Evolutionary conservation across 169 alveolate genomes (phyloP), one percentile per base, ranked within the genome.

Genomic region (Plasmodium gaboni): DNA sequence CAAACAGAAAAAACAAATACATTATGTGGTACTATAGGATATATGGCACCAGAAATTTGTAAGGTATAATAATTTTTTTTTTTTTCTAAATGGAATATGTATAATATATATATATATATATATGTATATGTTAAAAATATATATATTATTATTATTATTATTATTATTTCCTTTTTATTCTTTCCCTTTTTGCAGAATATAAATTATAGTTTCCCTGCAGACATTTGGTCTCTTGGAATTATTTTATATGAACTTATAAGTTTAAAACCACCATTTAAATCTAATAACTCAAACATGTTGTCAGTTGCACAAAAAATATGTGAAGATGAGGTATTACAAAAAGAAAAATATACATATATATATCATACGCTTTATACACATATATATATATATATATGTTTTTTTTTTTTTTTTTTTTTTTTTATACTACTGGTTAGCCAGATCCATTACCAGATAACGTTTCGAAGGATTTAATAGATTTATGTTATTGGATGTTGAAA

Each of bases 11-110:
- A 74, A 69, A 53, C 89, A 60, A 53, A 19, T 59, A 88, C 93
- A n/a, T 13, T 88, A 50, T 88, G 93, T 51, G 93, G 93, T 10
- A 88, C 93, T 19, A 64, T 88, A n/a, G 87, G 93, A 55, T 88
- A 88, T 42, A 88, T 88, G 89, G 89, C 93, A 3, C 93, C 93
- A 0, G 93, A 88, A 55, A 48, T 88, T 28, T 76, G 89, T 68
- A 74, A 55, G 51, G 93, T 88, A 67, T 53, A 63, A 8, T 19
- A 64, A 55, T 24, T 72, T 15, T 44, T 9, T 22, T 53, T 50
- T 19, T 55, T 55, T 6, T 42, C 32, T 55, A 55, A 17, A 55
- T 17, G 46, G 46, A 38, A 38, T 38, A 5, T 38, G 10, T 38
- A 38, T 38, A 6, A 6, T 38, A 0, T 38, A 6, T 38, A 38